phyloP scores from a whole-genome alignment of 2,329 filamentous ascomycete species.

The Davidsoniella australis region DNA sequence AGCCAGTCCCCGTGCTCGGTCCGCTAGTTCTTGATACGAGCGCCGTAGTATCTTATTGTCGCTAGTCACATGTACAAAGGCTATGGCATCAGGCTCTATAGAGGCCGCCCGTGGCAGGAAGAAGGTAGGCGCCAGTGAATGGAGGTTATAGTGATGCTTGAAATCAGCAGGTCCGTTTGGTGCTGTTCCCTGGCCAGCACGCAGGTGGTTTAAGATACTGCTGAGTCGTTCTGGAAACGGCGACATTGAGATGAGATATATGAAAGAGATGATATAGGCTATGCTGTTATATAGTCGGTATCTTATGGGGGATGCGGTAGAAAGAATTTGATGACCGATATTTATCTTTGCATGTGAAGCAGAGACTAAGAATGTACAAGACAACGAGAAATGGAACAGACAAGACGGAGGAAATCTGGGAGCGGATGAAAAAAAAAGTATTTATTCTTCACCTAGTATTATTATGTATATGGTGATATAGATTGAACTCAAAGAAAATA shows the following conservation, averaged over 20 bases:
- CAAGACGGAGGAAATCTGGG: no score
- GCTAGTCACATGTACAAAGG: slow-evolving; percentile 70
- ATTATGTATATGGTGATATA: no score
- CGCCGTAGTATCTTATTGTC: slow-evolving; percentile 59
- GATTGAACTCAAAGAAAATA: no score
- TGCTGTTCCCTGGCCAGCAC: slow-evolving; percentile 9
- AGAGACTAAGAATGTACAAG: no score
- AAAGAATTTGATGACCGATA: no score
- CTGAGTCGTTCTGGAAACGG: slow-evolving; percentile 34
- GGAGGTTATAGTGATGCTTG: slow-evolving; percentile 41
- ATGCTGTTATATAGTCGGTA: not conserved
- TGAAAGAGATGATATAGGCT: not conserved
- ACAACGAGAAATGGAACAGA: no score
- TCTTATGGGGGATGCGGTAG: no score
- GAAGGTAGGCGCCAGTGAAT: slow-evolving; percentile 70
- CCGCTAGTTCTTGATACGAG: slow-evolving; percentile 65
- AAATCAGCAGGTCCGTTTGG: slow-evolving; percentile 20
- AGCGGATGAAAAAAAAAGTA: no score
- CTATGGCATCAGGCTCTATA: slow-evolving; percentile 73
- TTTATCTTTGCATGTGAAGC: no score
- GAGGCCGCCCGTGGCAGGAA: slow-evolving; percentile 73
- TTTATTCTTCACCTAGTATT: no score
- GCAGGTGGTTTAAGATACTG: slow-evolving; percentile 36
- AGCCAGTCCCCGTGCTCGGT: slow-evolving; percentile 71
- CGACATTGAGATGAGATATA: not conserved